phyloP scores from a whole-genome alignment of 306 rosid species.

The Acacia melanoxylon region DNA sequence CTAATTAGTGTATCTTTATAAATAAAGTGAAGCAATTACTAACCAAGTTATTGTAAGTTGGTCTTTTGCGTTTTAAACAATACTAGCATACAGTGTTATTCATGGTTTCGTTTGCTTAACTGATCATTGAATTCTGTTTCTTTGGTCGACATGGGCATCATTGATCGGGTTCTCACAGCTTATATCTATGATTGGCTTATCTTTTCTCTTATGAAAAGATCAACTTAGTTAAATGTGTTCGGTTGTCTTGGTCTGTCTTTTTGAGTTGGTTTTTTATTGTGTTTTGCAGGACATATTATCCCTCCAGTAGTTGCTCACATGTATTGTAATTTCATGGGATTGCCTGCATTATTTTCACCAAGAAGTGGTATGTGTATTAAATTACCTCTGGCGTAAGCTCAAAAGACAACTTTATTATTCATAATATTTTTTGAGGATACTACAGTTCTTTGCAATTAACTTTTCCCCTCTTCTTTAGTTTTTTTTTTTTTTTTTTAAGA shows the following conservation, averaged over 20 bases:
- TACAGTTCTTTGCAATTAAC: not conserved
- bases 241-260: slow-evolving; percentile 5
- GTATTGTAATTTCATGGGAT: slow-evolving; percentile 91
- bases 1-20: not conserved
- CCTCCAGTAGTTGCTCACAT: slow-evolving; percentile 83
- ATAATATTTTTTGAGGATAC: not conserved
- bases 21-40: not conserved
- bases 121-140: slow-evolving; percentile 20
- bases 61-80: slow-evolving; percentile 11
- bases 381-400: slow-evolving; percentile 12
- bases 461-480: not conserved
- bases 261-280: slow-evolving; percentile 14
- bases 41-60: slow-evolving; percentile 4
- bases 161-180: slow-evolving; percentile 9
- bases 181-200: slow-evolving; percentile 7
- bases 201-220: slow-evolving; percentile 9
- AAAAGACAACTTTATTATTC: not conserved
- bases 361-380: slow-evolving; percentile 57
- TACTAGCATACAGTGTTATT: not conserved
- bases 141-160: not conserved
- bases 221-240: not conserved
- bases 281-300: slow-evolving; percentile 76
- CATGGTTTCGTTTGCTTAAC: slow-evolving; percentile 15
- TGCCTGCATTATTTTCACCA: slow-evolving; percentile 61
- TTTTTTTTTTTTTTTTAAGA: not conserved